phyloP scores from a whole-genome alignment of 176 grass and related monocot species.

The Coix lacrymajobi region DNA sequence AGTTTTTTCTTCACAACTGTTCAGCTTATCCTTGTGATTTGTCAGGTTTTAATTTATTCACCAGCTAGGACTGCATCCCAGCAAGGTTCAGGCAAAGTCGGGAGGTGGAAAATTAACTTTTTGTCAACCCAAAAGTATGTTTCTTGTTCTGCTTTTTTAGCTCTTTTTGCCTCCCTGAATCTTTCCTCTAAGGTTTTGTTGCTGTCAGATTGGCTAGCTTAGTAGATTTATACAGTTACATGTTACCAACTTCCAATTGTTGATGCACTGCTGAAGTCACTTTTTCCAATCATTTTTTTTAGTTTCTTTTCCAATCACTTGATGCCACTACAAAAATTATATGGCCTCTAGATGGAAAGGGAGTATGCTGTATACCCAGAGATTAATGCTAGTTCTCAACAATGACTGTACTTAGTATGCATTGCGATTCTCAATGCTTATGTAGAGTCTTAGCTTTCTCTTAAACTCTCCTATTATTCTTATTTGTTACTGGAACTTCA shows the following conservation, averaged over 20 bases:
- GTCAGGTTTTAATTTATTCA: conserved; percentile 91
- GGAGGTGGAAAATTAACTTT: conserved; percentile 97
- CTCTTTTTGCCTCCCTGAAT: not conserved
- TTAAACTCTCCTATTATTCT: not conserved
- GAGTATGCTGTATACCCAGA: not conserved
- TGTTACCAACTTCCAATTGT: not conserved
- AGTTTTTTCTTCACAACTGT: not conserved
- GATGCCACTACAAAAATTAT: not conserved
- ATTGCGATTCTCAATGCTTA: not conserved
- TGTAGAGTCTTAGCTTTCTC: not conserved
- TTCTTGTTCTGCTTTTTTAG: conserved; percentile 7
- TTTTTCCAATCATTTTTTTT: not conserved
- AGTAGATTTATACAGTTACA: not conserved
- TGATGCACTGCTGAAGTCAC: not conserved
- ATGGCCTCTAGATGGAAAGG: not conserved
- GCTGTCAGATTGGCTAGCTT: not conserved
- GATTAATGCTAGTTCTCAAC: not conserved
- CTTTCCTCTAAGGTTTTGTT: not conserved
- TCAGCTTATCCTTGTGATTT: conserved; percentile 25
- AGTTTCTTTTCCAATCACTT: not conserved
- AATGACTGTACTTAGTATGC: not conserved
- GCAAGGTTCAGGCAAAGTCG: conserved; percentile 94
- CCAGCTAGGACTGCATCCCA: conserved; percentile 91
- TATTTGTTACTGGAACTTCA: not conserved
- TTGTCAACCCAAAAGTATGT: conserved; percentile 96